Base-by-base conservation (phyloP, 148 eudicot species). In the Vaccinium corymbosum region DNA sequence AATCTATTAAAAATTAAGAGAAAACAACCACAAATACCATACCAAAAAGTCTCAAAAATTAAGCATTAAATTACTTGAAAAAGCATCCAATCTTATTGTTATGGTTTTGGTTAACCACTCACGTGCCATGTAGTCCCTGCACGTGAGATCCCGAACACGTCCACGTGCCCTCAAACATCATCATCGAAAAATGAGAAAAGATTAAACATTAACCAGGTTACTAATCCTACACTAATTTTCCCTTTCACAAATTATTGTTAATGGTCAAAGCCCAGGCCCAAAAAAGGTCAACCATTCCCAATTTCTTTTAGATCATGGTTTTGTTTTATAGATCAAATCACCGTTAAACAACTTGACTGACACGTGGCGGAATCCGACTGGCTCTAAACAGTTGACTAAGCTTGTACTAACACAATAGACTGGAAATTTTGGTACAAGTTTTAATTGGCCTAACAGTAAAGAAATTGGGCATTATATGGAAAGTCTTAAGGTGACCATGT, bases 361-460 rank as follows among this genome's bases (percentile, higher is more conserved):
- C 29, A 52, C 51, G 42, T 80, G 73, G 53, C 38, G 4, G 35
- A 15, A 15, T 81, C 22, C 25, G 56, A 81, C 22, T n/a, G 75
- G 83, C 42, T 6, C 3, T 1, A 2, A 15, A 62, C 29, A 8
- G 25, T 46, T 48, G 75, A 81, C 57, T 1, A 13, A 62, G 35
- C 42, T 42, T 42, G 46, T 42, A 42, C 46, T 0, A 42, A 3
- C 46, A 42, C 46, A 42, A 42, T 3, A 42, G 46, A 42, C 46
- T 42, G 46, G 46, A 42, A 3, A 42, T 42, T 42, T 42, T 42
- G 10, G 7, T 27, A 6, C 72, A 0, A 62, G n/a, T 62, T 61
- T 25, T 80, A 20, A 62, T 46, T 64, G 75, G 83, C 75, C 83
- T 64, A 81, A 81, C 42, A 46, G 64, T 64, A 25, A 64, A 81